Percentiles rank a stretch among this genome's conserved stretches.
Evolutionary conservation across 768 basidiomycete species (phyloP).

Genomic region (Boletus speciosus): DNA sequence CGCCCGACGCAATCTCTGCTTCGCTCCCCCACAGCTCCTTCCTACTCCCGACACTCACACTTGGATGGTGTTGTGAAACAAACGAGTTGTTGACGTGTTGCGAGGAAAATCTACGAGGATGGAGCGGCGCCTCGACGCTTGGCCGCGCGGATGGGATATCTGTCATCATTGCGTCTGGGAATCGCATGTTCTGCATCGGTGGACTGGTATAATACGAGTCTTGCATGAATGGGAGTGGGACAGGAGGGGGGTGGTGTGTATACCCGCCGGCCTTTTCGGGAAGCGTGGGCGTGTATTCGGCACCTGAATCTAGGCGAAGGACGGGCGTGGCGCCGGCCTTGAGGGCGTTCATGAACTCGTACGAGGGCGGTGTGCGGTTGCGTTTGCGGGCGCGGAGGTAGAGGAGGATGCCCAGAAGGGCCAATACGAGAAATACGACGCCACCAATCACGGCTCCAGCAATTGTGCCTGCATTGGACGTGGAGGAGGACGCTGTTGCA

Average conservation of each 20-base stretch:
- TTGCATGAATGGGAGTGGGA: constrained; percentile 16
- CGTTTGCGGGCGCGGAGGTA: constrained; percentile 40
- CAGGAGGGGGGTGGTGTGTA: not conserved
- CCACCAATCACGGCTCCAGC: constrained; percentile 55
- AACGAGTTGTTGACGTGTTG: constrained; percentile 10
- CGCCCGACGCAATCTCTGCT: constrained; percentile 5
- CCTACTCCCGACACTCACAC: constrained; percentile 20
- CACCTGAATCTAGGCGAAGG: constrained; percentile 27
- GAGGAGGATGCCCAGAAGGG: constrained; percentile 36
- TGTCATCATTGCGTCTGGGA: constrained; percentile 13
- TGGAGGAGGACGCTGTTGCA: constrained; percentile 12
- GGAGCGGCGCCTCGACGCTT: constrained; percentile 21
- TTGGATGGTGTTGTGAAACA: not conserved
- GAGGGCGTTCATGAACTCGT: constrained; percentile 48
- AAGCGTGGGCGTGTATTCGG: constrained; percentile 8
- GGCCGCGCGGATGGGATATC: constrained; percentile 11
- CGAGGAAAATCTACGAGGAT: constrained; percentile 20
- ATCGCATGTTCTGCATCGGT: constrained; percentile 6
- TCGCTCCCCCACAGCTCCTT: constrained; percentile 24
- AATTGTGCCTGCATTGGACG: constrained; percentile 41
- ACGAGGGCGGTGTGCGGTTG: constrained; percentile 51
- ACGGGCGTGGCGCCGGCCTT: constrained; percentile 21
- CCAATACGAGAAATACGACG: constrained; percentile 37
- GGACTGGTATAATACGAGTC: constrained; percentile 11
- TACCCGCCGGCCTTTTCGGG: constrained; percentile 15